Evolutionary conservation across 1,284 basidiomycete species (phyloP), one percentile per base, ranked within the genome.

Genomic region (Boletus albobrunnescens): DNA sequence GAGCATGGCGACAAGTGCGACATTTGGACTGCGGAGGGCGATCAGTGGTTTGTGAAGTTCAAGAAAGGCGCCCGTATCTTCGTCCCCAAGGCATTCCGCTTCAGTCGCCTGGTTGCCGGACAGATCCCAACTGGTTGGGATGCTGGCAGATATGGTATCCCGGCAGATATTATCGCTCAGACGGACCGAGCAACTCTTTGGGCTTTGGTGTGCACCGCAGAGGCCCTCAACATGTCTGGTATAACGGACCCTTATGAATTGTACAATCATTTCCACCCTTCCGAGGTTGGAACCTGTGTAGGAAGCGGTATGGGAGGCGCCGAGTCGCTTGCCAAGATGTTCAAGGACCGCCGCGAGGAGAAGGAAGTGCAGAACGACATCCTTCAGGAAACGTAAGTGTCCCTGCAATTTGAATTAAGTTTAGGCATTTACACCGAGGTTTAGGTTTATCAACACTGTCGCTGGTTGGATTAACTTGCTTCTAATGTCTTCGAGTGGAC

Each of bases 301-400:
- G 94, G 94, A 51, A 94, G 91, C 61, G 95, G 96, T 65, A 98
- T 99, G 95, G 95, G 95, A 64, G 95, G 95, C 66, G 84, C 92
- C 61, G 81, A 83, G 51, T 89, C 87, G 58, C 76, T 96, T 69
- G 80, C 84, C 33, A 84, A 90, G 70, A 99, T 99, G 96, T 99
- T 99, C 82, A 94, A 91, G 70, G 96, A 98, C 63, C 88, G 96
- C 56, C 87, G 93, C 46, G 93, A 96, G 64, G 95, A 98, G 74
- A 88, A 87, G 69, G 94, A 97, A 38, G 93, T 98, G 3, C 95
- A 99, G 71, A 98, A 95, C 65, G 96, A 99, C 63, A 89, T 99
- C 56, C 75, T 99, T 27, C 96, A 99, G 70, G 95, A 99, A 72
- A 99, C 95, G 83, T 92, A 61, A 65, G 87, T 6, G 1, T 23